These are phyloP conservation scores for Jimgerdemannia flammicorona DNA, from an alignment of 192 early-diverging fungal species.

Conservation along the genomic window DNA sequence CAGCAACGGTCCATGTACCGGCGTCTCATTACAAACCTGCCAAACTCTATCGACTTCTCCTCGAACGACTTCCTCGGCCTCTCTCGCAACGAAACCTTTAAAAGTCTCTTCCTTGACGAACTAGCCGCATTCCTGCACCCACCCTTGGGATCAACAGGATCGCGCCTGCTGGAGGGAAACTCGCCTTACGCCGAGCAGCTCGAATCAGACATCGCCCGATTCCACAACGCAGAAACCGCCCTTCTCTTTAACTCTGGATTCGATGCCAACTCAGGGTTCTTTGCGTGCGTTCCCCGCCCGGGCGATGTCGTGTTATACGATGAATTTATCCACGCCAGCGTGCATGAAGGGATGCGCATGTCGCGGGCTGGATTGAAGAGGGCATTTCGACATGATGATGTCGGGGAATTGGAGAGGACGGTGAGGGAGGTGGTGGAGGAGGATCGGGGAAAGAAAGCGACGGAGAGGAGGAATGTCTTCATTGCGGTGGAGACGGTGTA, in stretches of 20 bases:
- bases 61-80: slow-evolving; percentile 85
- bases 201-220: slow-evolving; percentile 59
- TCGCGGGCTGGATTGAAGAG: slow-evolving; percentile 42
- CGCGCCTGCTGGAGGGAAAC: slow-evolving; percentile 72
- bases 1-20: slow-evolving; percentile 31
- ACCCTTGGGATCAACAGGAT: slow-evolving; percentile 73
- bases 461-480: slow-evolving; percentile 47
- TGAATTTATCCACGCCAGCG: slow-evolving; percentile 74
- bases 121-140: slow-evolving; percentile 35
- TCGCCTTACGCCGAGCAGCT: slow-evolving; percentile 57
- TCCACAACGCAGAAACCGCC: slow-evolving; percentile 53
- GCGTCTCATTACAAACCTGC: slow-evolving; percentile 39
- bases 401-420: slow-evolving; percentile 42
- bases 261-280: slow-evolving; percentile 76
- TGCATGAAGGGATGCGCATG: slow-evolving; percentile 74
- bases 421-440: slow-evolving; percentile 26
- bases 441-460: slow-evolving; percentile 14
- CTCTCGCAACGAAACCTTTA: slow-evolving; percentile 43
- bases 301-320: slow-evolving; percentile 68
- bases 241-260: slow-evolving; percentile 85
- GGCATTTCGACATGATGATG: slow-evolving; percentile 66
- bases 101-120: slow-evolving; percentile 37
- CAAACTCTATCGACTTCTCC: slow-evolving; percentile 59
- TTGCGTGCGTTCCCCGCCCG: slow-evolving; percentile 60
- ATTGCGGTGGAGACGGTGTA: slow-evolving; percentile 77